Percentiles rank a stretch among this genome's conserved stretches.
Conservation (phyloP, 1,139 yeast genomes). For the Pneumocystis sp. region DNA sequence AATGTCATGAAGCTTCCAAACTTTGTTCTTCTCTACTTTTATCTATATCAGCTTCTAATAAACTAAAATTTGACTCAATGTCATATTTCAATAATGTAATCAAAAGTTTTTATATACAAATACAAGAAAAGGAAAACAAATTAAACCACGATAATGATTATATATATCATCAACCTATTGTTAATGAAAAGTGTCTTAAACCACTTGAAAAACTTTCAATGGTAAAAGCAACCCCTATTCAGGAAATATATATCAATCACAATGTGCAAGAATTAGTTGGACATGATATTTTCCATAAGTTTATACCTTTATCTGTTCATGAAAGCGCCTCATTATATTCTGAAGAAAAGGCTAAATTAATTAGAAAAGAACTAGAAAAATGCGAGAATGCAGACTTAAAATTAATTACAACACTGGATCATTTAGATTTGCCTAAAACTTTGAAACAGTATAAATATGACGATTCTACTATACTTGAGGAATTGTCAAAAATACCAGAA, state of each 20-base stretch:
- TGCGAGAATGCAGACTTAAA: constrained; percentile 72
- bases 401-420: constrained; percentile 61
- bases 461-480: not conserved
- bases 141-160: constrained; percentile 74
- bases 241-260: constrained; percentile 34
- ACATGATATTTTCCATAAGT: constrained; percentile 49
- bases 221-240: constrained; percentile 49
- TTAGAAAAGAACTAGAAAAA: constrained; percentile 61
- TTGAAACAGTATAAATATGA: constrained; percentile 36
- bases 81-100: constrained; percentile 17
- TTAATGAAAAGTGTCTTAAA: constrained; percentile 40
- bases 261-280: constrained; percentile 38
- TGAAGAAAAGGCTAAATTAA: constrained; percentile 68
- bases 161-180: constrained; percentile 67
- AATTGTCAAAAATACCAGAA: not conserved
- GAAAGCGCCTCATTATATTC: constrained; percentile 77
- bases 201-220: constrained; percentile 63
- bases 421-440: constrained; percentile 58
- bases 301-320: constrained; percentile 75
- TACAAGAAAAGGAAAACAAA: constrained; percentile 34
- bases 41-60: not conserved
- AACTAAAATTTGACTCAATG: constrained; percentile 13
- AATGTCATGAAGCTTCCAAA: constrained; percentile 16
- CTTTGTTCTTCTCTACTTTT: constrained; percentile 2
- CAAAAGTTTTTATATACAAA: constrained; percentile 21